Conservation (phyloP, 768 basidiomycete species). For the Dacryopinax spathularia region DNA sequence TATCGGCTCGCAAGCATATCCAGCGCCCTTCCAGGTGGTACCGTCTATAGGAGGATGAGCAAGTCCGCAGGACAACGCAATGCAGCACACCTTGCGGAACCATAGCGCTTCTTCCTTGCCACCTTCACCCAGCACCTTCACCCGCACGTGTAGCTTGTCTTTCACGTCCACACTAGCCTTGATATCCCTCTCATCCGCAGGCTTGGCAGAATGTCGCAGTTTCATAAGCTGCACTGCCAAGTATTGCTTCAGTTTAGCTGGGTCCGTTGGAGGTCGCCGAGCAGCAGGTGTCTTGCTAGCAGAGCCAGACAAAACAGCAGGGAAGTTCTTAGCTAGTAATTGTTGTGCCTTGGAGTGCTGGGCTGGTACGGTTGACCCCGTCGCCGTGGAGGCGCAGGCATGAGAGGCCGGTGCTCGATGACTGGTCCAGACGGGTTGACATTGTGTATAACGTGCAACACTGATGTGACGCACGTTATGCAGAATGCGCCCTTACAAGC, state of each 20-base stretch:
- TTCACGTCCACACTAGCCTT: neutral
- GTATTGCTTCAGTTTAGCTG: neutral
- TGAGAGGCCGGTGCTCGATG: neutral
- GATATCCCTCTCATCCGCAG: neutral
- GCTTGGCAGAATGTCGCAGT: neutral
- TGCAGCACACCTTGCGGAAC: neutral
- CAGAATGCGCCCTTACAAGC: conserved; percentile 1
- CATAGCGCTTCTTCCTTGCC: neutral
- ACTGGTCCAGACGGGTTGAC: neutral
- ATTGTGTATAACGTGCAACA: neutral
- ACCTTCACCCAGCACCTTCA: neutral
- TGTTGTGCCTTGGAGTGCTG: neutral
- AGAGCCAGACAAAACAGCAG: neutral
- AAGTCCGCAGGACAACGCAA: neutral
- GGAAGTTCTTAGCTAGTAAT: conserved; percentile 1
- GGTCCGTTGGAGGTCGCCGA: neutral
- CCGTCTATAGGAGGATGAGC: neutral
- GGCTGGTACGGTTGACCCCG: neutral
- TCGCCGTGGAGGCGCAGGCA: neutral
- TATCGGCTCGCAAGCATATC: neutral
- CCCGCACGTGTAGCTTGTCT: neutral
- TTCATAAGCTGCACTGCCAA: neutral
- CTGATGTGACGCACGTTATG: neutral
- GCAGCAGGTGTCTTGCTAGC: neutral
- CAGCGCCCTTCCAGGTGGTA: neutral